Conservation (phyloP, 2,329 filamentous ascomycete genomes). For the Aspergillus sp. region DNA sequence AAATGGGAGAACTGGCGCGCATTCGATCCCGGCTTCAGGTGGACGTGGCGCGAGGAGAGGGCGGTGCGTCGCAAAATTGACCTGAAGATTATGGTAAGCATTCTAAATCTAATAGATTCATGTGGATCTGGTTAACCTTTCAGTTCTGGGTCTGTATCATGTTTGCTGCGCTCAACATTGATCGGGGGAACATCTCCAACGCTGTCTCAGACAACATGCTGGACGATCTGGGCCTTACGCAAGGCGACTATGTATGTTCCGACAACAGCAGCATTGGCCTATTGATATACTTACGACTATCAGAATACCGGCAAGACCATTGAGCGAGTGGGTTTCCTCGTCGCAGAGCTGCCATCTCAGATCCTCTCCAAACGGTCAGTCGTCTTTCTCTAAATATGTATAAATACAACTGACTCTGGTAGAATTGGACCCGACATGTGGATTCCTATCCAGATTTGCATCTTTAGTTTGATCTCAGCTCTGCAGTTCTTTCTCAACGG, state of each 20-base stretch:
- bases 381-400: accelerated
- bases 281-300: slow-evolving; percentile 15
- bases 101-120: too few species aligned
- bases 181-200: slow-evolving; percentile 30
- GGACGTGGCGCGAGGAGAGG: slow-evolving; percentile 22
- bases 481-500: slow-evolving; percentile 50
- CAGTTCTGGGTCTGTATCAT: slow-evolving; percentile 48
- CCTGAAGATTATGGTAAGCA: neutral
- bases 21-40: slow-evolving; percentile 22
- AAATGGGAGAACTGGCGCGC: slow-evolving; percentile 30
- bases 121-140: neutral
- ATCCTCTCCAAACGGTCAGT: slow-evolving; percentile 47
- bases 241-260: slow-evolving; percentile 11
- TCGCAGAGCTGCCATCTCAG: slow-evolving; percentile 57
- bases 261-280: too few species aligned
- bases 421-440: slow-evolving; percentile 55
- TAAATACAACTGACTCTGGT: neutral
- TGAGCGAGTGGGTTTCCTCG: slow-evolving; percentile 53
- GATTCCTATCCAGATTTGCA: slow-evolving; percentile 56
- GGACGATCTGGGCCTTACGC: slow-evolving; percentile 26
- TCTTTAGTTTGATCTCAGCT: slow-evolving; percentile 34
- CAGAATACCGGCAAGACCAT: slow-evolving; percentile 52
- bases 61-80: slow-evolving; percentile 25
- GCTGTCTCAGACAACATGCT: slow-evolving; percentile 61
- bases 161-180: slow-evolving; percentile 7